Evolutionary conservation across 352 stramenopile genomes (phyloP).

Genomic region (Phytophthora lateralis): DNA sequence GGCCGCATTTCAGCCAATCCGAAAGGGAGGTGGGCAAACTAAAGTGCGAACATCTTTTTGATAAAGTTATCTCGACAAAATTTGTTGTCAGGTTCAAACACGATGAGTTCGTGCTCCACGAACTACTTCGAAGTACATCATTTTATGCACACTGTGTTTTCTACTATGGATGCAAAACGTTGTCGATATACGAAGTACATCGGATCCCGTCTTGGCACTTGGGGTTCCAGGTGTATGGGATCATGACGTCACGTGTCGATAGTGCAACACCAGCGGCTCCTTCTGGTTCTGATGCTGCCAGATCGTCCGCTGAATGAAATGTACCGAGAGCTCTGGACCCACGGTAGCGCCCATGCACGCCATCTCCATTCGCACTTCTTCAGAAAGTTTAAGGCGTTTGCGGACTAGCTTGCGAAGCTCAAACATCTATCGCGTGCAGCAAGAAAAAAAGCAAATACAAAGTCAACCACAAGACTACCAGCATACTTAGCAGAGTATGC

Average conservation of each 20-base stretch:
- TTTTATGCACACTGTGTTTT: background rate
- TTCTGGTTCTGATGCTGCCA: slow-evolving; percentile 61
- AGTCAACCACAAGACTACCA: background rate
- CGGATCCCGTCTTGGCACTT: background rate
- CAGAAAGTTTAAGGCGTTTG: slow-evolving; percentile 39
- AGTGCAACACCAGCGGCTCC: slow-evolving; percentile 56
- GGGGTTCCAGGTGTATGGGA: background rate
- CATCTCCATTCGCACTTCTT: slow-evolving; percentile 52
- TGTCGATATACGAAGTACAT: background rate
- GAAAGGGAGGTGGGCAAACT: background rate
- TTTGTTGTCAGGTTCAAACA: too few relatives aligned
- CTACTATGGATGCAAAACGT: background rate
- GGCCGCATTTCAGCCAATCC: slow-evolving; percentile 17
- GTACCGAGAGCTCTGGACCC: slow-evolving; percentile 63
- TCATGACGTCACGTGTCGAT: slow-evolving; percentile 39
- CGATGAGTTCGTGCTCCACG: too few relatives aligned
- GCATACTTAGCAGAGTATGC: background rate
- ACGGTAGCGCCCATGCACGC: slow-evolving; percentile 62
- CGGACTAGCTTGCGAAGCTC: slow-evolving; percentile 59
- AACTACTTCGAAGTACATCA: too few relatives aligned
- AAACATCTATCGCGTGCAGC: slow-evolving; percentile 45
- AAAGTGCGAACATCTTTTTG: too few relatives aligned
- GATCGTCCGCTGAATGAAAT: slow-evolving; percentile 72
- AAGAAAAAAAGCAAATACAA: background rate
- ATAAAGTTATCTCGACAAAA: background rate